Evolutionary conservation across 164 flowering plant genomes (phyloP), one percentile per base, ranked within the genome.

Genomic region (Brasenia schreberi): DNA sequence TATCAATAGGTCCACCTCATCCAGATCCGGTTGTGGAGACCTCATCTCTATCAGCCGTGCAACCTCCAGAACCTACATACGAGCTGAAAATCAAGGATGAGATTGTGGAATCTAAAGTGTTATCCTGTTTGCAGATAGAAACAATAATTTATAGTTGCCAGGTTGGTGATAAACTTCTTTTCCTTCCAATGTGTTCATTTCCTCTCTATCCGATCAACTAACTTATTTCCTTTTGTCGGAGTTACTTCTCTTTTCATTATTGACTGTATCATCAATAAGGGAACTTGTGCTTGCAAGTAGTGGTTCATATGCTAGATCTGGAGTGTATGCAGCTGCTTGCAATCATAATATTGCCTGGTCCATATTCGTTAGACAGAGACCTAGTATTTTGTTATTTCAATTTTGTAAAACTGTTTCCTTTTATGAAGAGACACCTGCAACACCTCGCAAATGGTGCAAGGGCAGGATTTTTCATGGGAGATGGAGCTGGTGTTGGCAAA

Each of bases 401-500:
- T n/a, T n/a, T n/a, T n/a, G n/a, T n/a, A n/a, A n/a, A n/a, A n/a
- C n/a, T n/a, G n/a, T n/a, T n/a, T n/a, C n/a, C n/a, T n/a, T n/a
- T n/a, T n/a, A n/a, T n/a, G n/a, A n/a, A 93, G 98, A 83, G 96
- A 75, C 96, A 94, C 73, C 81, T 82, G 64, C 97, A 93, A 45
- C 86, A 80, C 73, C 95, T 89, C 68, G 80, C 75, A 14, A 75
- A 69, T 82, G 93, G 95, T 75, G 49, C 79, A 17, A 84, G 95
- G 78, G 98, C 97, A 44, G 98, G 98, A 61, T 94, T 94, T 72
- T 94, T 94, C 80, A 66, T 94, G 69, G 98, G 98, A 65, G 98
- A 94, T 79, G 98, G 98, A 70, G 98, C 98, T 76, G 98, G 98
- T 65, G 96, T 94, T 33, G 98, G 98, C 53, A 94, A 94, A 86